Base-by-base conservation (phyloP, 495 filamentous ascomycete genomes). In the Annulohypoxylon moriforme region DNA sequence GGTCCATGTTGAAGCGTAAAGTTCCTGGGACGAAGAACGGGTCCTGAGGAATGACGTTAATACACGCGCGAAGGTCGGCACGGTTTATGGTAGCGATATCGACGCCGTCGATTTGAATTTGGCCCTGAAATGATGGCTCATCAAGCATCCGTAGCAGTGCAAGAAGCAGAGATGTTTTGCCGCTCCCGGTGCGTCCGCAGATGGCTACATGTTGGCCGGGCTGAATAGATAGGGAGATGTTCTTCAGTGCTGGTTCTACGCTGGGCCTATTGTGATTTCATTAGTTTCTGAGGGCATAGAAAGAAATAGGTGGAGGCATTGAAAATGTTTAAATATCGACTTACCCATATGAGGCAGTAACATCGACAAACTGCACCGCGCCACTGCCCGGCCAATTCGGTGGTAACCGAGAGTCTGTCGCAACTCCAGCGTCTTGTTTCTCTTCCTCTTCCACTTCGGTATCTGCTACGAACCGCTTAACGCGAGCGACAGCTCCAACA, bases 401-500 rank as follows among this genome's bases (percentile, higher is more conserved):
- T 1, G 47, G 47, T 11, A 52, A 10, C 24, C 11, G 47, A 14
- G 47, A 29, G 22, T 7, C n/a, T 18, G n/a, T 11, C 36, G 8
- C 42, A 46, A n/a, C 5, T n/a, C 16, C 16, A 18, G 42, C 47
- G 20, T 29, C 20, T 7, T 3, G 20, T 27, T 25, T 14, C 1
- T 52, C 47, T 14, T 29, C 47, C 20, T 52, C 47, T 52, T 52
- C 47, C 1, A 11, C 20, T 10, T 52, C 22, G 1, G 20, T 52
- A 52, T 27, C 18, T 14, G 20, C 47, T 4, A 52, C 22, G 14
- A 52, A 52, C 18, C 18, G 47, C 20, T 29, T 52, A 20, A 52
- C 24, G 10, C 47, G 47, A 22, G 47, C 20, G 16, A 52, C 47
- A 52, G 47, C 47, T 13, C 47, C 47, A 27, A 52, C 47, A n/a